Evolutionary conservation across 257 asterid genomes (phyloP), one percentile per base, ranked within the genome.

Genomic region (Ajuga chamaepitys): DNA sequence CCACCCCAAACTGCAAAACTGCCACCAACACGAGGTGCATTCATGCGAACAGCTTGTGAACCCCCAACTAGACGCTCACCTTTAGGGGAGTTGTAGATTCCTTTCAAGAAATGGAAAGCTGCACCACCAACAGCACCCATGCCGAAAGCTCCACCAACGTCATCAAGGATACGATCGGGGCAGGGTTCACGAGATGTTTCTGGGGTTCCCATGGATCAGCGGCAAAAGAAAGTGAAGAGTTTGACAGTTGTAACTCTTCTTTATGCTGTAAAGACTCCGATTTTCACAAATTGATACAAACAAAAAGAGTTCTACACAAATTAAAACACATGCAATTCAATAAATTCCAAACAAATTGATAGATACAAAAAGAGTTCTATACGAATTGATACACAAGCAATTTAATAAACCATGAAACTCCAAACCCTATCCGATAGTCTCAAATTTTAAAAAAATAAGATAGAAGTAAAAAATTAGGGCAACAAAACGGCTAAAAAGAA

Each of bases 1-100:
- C 95, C 96, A 13, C 97, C 97, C 98, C 98, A 92, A 2, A 92
- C 96, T 25, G 98, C 98, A 75, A 92, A 92, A 81, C 98, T 81
- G 21, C 98, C 98, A 53, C 98, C 97, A 16, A 92, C 84, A 22
- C 97, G 95, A 65, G 97, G 89, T 0, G 98, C 98, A 56, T 92
- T 92, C 98, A 92, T 92, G 21, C 97, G 86, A 66, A 89, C 88
- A 10, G 97, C 94, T 71, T 92, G 97, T 26, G 87, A 71, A 9
- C 87, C 98, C 21, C 97, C 97, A 24, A 74, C 22, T 1, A 88
- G 35, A 17, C 98, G 95, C 82, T 88, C 95, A 1, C 98, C 96
- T 77, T 79, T 84, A 4, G 98, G 98, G 13, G 96, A 84, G 77
- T 85, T 76, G 48, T 87, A 87, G 46, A 66, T 70, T 8, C 97